Evolutionary conservation across 805 yeast species (phyloP).

Genomic region (Ogataea haglerorum): DNA sequence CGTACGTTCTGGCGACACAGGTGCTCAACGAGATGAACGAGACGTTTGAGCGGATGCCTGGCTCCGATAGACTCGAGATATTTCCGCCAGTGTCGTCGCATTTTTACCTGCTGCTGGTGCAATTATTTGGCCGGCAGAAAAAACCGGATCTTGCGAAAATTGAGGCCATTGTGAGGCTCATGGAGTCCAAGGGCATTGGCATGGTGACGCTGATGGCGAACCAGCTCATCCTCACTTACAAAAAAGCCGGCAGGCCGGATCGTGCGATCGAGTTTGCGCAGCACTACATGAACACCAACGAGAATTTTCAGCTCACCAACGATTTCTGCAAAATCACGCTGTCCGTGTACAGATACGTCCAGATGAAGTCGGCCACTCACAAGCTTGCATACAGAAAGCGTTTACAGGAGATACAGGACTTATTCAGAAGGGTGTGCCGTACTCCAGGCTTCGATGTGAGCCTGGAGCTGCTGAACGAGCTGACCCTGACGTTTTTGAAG

Average conservation of each 20-base stretch:
- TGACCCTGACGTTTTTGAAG: conserved; percentile 22
- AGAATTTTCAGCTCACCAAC: conserved; percentile 14
- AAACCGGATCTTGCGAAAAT: conserved; percentile 28
- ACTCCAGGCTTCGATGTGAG: conserved; percentile 16
- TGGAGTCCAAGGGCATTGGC: conserved; percentile 30
- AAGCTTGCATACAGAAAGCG: conserved; percentile 9
- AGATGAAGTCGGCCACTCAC: conserved; percentile 6
- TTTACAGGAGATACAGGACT: conserved; percentile 12
- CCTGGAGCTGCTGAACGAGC: conserved; percentile 17
- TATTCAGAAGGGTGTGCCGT: conserved; percentile 18
- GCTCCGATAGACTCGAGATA: conserved; percentile 15
- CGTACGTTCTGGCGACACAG: conserved; percentile 28
- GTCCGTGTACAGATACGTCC: conserved; percentile 18
- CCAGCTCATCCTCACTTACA: conserved; percentile 35
- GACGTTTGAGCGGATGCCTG: conserved; percentile 3
- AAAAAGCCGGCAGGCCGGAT: conserved; percentile 27
- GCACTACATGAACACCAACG: conserved; percentile 12
- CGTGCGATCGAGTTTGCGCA: conserved; percentile 35
- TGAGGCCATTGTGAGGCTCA: conserved; percentile 28
- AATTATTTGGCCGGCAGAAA: conserved; percentile 32
- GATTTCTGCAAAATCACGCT: conserved; percentile 19
- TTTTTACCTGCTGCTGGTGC: conserved; percentile 39
- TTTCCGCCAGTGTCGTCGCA: conserved; percentile 40
- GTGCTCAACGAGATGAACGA: conserved; percentile 33
- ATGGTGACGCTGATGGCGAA: conserved; percentile 37